These are phyloP conservation scores for Neurospora tetrasperma DNA, from an alignment of 495 filamentous ascomycete genomes.

Conservation along the genomic window DNA sequence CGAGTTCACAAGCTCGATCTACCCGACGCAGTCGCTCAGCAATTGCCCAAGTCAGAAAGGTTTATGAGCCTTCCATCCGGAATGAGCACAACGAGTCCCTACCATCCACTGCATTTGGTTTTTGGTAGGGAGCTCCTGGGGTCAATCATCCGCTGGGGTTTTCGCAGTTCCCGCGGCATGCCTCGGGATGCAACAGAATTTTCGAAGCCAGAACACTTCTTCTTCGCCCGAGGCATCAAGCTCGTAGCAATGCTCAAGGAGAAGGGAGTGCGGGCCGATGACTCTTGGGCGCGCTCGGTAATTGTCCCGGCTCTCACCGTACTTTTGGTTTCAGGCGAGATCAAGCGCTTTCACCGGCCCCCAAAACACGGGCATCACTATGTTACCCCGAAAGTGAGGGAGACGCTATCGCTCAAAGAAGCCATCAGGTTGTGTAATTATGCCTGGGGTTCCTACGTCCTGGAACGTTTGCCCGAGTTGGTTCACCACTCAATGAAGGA, in stretches of 20 bases:
- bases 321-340: conserved; percentile 17
- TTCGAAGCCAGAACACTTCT: conserved; percentile 3
- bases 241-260: conserved; percentile 18
- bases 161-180: conserved; percentile 6
- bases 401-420: conserved; percentile 13
- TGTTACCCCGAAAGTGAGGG: conserved; percentile 6
- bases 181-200: not conserved
- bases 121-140: conserved; percentile 19
- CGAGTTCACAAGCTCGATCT: conserved; percentile 23
- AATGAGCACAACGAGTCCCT: not conserved
- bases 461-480: conserved; percentile 16
- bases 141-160: conserved; percentile 20
- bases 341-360: not conserved
- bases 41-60: conserved; percentile 1
- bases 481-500: not conserved
- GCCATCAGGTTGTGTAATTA: conserved; percentile 22
- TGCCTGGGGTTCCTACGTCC: conserved; percentile 24
- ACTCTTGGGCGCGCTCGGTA: not conserved
- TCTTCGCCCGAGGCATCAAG: conserved; percentile 14
- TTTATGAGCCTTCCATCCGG: conserved; percentile 1
- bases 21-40: conserved; percentile 14
- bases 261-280: conserved; percentile 12
- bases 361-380: conserved; percentile 4
- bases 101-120: conserved; percentile 23
- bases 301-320: conserved; percentile 16